Conservation (phyloP, 768 basidiomycete genomes). For the Collybia nuda region DNA sequence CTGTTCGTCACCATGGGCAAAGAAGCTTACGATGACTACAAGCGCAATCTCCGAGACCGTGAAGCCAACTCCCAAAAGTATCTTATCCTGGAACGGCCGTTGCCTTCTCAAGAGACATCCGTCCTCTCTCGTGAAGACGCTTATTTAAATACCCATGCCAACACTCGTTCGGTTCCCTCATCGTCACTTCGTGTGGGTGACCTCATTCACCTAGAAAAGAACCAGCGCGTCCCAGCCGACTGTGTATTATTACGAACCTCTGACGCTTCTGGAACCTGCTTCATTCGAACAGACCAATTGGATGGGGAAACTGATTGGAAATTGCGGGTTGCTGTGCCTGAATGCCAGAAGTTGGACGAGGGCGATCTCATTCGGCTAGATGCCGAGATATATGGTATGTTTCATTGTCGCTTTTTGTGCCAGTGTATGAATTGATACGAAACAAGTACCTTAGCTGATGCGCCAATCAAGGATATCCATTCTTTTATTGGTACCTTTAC, state of each 20-base stretch:
- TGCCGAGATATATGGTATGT: constrained; percentile 86
- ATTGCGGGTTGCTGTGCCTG: constrained; percentile 82
- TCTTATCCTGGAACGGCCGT: constrained; percentile 67
- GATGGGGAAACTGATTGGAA: constrained; percentile 99
- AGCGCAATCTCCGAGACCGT: constrained; percentile 85
- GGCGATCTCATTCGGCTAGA: constrained; percentile 61
- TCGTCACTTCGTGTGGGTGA: constrained; percentile 90
- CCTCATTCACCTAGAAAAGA: constrained; percentile 90
- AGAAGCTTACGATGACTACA: constrained; percentile 98
- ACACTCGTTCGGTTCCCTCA: constrained; percentile 80
- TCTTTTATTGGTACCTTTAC: constrained; percentile 93
- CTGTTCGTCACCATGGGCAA: constrained; percentile 96
- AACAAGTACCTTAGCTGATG: constrained; percentile 62
- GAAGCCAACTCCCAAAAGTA: constrained; percentile 96
- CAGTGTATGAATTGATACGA: constrained; percentile 12
- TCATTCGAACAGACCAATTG: constrained; percentile 95
- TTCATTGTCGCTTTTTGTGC: not conserved
- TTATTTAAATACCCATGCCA: constrained; percentile 45
- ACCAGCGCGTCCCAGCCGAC: constrained; percentile 95
- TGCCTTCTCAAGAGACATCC: constrained; percentile 30
- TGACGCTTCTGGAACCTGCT: constrained; percentile 90
- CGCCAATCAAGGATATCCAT: constrained; percentile 96
- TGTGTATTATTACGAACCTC: constrained; percentile 86
- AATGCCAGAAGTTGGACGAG: constrained; percentile 72
- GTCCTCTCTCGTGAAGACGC: constrained; percentile 32